These are phyloP conservation scores for Trichaptum fuscoviolaceum DNA, from an alignment of 768 basidiomycete genomes.

Conservation along the genomic window DNA sequence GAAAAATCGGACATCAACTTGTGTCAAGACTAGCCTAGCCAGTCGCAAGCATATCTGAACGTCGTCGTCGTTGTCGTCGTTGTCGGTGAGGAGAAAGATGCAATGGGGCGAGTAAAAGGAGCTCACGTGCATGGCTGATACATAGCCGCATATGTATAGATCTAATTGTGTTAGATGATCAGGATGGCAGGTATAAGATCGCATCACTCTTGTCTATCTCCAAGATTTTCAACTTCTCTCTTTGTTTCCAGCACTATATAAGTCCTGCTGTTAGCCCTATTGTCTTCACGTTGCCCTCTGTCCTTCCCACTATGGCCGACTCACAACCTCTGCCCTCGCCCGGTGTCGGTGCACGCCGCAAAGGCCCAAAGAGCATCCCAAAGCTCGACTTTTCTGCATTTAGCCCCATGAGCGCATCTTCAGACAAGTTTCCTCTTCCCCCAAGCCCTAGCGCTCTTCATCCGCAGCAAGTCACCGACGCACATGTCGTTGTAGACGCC, in stretches of 20 bases:
- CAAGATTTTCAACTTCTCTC: not conserved
- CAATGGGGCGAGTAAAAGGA: not conserved
- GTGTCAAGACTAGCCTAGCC: not conserved
- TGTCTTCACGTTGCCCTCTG: not conserved
- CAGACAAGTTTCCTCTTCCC: conserved; percentile 62
- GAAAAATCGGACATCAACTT: not conserved
- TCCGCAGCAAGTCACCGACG: conserved; percentile 62
- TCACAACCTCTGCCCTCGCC: conserved; percentile 27
- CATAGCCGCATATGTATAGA: not conserved
- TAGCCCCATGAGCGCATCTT: conserved; percentile 59
- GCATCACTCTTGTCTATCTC: not conserved
- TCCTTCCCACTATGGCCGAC: not conserved
- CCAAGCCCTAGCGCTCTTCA: conserved; percentile 63
- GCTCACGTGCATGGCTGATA: not conserved
- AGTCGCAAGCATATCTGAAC: not conserved
- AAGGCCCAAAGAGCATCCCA: conserved; percentile 59
- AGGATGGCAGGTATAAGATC: not conserved
- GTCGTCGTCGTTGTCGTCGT: not conserved
- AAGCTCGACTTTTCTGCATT: conserved; percentile 74
- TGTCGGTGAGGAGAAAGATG: not conserved
- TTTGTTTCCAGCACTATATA: not conserved
- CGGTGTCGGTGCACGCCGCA: conserved; percentile 47
- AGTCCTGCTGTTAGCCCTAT: not conserved
- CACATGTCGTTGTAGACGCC: conserved; percentile 48
- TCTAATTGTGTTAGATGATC: conserved; percentile 1